phyloP scores from a whole-genome alignment of 2,329 filamentous ascomycete species.

The Diplodia sapinea region DNA sequence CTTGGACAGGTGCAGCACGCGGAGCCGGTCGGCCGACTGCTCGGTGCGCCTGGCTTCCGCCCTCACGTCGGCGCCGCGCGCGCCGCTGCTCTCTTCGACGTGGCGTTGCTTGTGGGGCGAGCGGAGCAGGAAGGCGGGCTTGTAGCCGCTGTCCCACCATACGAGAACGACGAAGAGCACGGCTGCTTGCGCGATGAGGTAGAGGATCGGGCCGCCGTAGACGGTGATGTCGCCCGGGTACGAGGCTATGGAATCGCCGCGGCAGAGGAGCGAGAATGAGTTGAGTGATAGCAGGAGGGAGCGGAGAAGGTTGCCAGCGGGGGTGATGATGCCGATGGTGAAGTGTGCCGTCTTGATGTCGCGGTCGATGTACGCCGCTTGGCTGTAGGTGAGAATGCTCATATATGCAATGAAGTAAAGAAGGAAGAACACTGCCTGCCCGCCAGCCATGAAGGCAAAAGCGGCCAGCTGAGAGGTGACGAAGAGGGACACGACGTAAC shows the following conservation, averaged over 20 bases:
- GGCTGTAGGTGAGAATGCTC: conserved; percentile 74
- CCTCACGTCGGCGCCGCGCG: conserved; percentile 62
- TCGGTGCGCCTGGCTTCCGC: conserved; percentile 69
- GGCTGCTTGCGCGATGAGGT: conserved; percentile 75
- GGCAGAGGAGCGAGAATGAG: conserved; percentile 79
- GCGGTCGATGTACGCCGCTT: conserved; percentile 70
- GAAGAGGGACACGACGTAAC: conserved; percentile 83
- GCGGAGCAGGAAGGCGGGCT: conserved; percentile 59
- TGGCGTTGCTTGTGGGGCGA: conserved; percentile 48
- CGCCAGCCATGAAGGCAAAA: conserved; percentile 81
- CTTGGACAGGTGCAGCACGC: conserved; percentile 82
- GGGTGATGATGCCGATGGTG: conserved; percentile 73
- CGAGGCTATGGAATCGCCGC: conserved; percentile 64
- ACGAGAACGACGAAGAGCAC: conserved; percentile 74
- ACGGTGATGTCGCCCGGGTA: conserved; percentile 74
- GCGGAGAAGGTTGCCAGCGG: conserved; percentile 76
- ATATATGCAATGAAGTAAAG: conserved; percentile 56
- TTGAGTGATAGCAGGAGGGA: conserved; percentile 80
- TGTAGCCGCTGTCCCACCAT: conserved; percentile 76
- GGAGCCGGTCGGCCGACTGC: conserved; percentile 69
- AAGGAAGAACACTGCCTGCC: conserved; percentile 65
- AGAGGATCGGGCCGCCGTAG: conserved; percentile 85
- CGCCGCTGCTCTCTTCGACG: conserved; percentile 52
- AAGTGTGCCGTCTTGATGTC: conserved; percentile 75
- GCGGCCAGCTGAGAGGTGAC: conserved; percentile 79